Base-by-base conservation (phyloP, 2,329 filamentous ascomycete genomes). In the Aspergillus fijiensis region DNA sequence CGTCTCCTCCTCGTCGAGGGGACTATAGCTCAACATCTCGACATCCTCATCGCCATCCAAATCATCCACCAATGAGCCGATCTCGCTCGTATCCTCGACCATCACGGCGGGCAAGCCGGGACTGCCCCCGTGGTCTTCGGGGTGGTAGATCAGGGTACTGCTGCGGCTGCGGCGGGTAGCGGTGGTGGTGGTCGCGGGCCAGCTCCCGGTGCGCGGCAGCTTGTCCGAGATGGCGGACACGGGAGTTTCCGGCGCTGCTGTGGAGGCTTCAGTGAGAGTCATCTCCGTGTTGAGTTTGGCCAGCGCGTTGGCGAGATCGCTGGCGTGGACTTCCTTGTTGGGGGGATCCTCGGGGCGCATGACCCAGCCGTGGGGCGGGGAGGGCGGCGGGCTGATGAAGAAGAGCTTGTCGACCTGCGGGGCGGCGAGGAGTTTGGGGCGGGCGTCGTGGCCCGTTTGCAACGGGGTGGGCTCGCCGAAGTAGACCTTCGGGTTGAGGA, bases 341-440 rank as follows among this genome's bases (percentile, higher is more conserved):
- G 86, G 86, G 11, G 86, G 83, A 27, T 85, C 86, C 69, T 89
- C 86, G 59, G 83, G 80, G 61, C 81, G 80, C 77, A 85, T 80
- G 71, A 85, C 83, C 86, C 86, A 89, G 51, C 86, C 86, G 71
- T 86, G 83, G 2, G 86, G 86, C 50, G 86, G 86, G 60, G 79
- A 82, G 0, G 86, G 86, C 12, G 86, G 86, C 55, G 86, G 86
- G 49, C 79, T 83, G 74, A 89, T 88, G 74, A 89, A 88, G 80
- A 88, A 88, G 49, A 88, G 76, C 69, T 87, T 87, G 60, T 85
- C 81, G 54, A 80, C 77, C 58, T 87, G 82, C 1, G 86, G 86
- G 5, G 81, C 80, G 59, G 83, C 76, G 10, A 86, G 78, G 58
- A 84, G 80, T 54, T 81, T 79, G 50, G 70, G 74, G 31, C 74